Percentiles rank a stretch among this genome's conserved stretches.
phyloP scores from a whole-genome alignment of 2,329 filamentous ascomycete species.

The Ascochyta lentis region DNA sequence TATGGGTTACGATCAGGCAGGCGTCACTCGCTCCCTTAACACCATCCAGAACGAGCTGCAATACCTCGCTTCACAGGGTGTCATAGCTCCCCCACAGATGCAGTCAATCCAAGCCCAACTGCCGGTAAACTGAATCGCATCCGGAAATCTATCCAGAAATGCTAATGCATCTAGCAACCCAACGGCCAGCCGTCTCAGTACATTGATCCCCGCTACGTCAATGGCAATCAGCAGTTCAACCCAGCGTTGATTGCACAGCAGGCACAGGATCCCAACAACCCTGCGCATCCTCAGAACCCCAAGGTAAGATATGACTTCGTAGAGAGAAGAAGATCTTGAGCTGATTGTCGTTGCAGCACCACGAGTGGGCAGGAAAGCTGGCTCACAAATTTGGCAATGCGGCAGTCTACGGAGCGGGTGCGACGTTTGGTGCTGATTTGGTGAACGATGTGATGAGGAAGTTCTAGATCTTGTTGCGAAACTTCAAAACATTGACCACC shows the following conservation, averaged over 20 bases:
- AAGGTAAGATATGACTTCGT: constrained; percentile 14
- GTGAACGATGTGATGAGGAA: constrained; percentile 33
- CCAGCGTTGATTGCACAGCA: constrained; percentile 27
- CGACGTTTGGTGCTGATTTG: constrained; percentile 28
- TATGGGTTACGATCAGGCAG: constrained; percentile 24
- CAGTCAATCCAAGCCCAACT: constrained; percentile 28
- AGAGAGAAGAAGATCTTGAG: not conserved
- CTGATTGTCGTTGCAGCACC: constrained; percentile 16
- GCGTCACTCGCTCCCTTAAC: constrained; percentile 24
- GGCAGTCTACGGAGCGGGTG: constrained; percentile 25
- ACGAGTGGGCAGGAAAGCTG: constrained; percentile 30
- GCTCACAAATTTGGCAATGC: constrained; percentile 29
- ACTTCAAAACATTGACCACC: not conserved
- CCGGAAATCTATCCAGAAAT: no score
- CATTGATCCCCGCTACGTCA: constrained; percentile 23
- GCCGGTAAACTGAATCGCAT: constrained; percentile 13
- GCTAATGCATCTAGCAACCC: constrained; percentile 13
- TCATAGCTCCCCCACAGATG: constrained; percentile 24
- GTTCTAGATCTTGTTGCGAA: constrained; percentile 11
- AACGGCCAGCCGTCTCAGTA: constrained; percentile 27
- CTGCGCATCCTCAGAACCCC: constrained; percentile 25
- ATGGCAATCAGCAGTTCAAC: constrained; percentile 25
- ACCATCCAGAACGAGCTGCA: constrained; percentile 26
- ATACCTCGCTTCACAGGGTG: constrained; percentile 25
- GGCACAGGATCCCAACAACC: constrained; percentile 28